Base-by-base conservation (phyloP, 441 rosid genomes). In the Gossypium schwendimanii region DNA sequence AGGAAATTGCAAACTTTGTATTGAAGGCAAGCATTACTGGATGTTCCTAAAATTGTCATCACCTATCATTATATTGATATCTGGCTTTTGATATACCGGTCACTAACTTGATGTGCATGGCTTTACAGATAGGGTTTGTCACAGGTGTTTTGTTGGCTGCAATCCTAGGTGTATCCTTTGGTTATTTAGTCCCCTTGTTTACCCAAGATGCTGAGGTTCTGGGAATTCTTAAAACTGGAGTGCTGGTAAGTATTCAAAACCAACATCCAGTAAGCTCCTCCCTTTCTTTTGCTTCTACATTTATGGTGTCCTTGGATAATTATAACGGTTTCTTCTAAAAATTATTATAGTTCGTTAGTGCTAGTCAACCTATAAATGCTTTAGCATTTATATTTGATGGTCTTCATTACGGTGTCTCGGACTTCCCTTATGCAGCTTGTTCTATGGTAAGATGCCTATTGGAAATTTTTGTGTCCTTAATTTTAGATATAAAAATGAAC, bases 371-470 rank as follows among this genome's bases (percentile, higher is more conserved):
- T 45, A 62, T 95, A 54, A 95, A 90, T 76, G 96, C 98, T 36
- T 78, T 92, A 49, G 99, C 99, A 28, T 95, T 87, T 81, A 87
- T 93, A 55, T 93, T 91, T 79, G 99, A 92, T 73, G 99, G 99
- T 71, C 94, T 95, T 49, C 96, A 90, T 75, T 95, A 84, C 75
- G 99, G 99, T 21, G 91, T 91, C 82, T 95, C 97, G 1, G 99
- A 95, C 85, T 95, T 95, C 79, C 83, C 86, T 12, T 95, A 93
- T 73, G 96, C 99, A 74, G 99, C 99, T 47, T 63, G 69, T 52
- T 91, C 99, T 53, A 93, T 91, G 99, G 94, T 91, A 80, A 73
- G 81, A 66, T 44, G 61, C 59, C 31, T 31, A 4, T 28, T 64
- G 31, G 36, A 64, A 36, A 44, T 10, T 5, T 52, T 6, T 50